These are phyloP conservation scores for Diaporthe nobilis DNA, from an alignment of 2,329 filamentous ascomycete genomes.

Conservation along the genomic window DNA sequence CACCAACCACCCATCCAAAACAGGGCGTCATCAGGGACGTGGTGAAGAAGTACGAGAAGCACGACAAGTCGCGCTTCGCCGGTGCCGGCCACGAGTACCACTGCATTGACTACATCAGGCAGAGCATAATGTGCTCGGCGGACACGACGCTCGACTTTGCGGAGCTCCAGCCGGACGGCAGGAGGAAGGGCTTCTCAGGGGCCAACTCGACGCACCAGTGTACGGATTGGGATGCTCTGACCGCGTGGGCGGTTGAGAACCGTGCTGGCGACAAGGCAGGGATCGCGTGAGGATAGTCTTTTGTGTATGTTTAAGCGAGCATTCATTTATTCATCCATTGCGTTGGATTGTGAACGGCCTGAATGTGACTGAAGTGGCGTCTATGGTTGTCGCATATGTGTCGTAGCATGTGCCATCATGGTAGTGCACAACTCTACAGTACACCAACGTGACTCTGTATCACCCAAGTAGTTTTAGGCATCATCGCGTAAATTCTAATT, in stretches of 20 bases:
- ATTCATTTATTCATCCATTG: not conserved
- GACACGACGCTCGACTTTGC: constrained; percentile 40
- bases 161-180: constrained; percentile 33
- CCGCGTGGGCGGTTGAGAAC: constrained; percentile 39
- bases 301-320: not conserved
- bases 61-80: constrained; percentile 41
- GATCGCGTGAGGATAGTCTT: constrained; percentile 9
- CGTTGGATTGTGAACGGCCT: not conserved
- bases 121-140: constrained; percentile 39
- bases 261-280: constrained; percentile 38
- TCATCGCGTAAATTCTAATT: no score
- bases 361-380: not conserved
- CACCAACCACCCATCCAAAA: not conserved
- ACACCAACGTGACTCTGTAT: no score
- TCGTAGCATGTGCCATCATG: no score
- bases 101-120: constrained; percentile 42
- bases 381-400: not conserved
- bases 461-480: not conserved
- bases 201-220: constrained; percentile 41
- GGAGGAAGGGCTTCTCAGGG: constrained; percentile 36
- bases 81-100: constrained; percentile 40
- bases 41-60: constrained; percentile 40
- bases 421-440: not conserved
- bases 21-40: constrained; percentile 41
- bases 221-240: constrained; percentile 35